A percentile compares a stretch with the other conserved stretches of the same genome.
Evolutionary conservation across 768 basidiomycete species (phyloP).

Genomic region (Leccinum olivaceopallidum): DNA sequence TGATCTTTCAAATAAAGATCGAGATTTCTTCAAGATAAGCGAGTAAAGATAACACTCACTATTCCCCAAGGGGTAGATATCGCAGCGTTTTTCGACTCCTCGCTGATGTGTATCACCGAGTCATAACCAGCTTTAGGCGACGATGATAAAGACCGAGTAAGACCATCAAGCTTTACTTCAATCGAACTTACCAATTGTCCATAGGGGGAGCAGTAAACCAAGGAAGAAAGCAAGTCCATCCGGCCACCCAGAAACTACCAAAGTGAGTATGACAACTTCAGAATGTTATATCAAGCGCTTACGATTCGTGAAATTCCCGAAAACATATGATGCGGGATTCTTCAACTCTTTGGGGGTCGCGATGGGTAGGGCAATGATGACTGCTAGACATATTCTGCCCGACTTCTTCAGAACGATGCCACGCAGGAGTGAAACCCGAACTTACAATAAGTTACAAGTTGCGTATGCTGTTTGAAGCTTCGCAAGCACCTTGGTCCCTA

Average conservation of each 20-base stretch:
- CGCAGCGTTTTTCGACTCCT: slow-evolving; percentile 54
- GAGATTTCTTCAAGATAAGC: neutral
- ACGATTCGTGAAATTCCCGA: slow-evolving; percentile 63
- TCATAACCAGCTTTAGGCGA: slow-evolving; percentile 35
- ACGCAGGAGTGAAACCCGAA: neutral
- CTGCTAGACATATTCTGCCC: slow-evolving; percentile 15
- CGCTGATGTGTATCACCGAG: slow-evolving; percentile 49
- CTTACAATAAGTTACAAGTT: slow-evolving; percentile 39
- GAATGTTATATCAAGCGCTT: slow-evolving; percentile 9
- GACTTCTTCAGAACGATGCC: neutral
- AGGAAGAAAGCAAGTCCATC: slow-evolving; percentile 47
- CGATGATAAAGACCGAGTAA: slow-evolving; percentile 8
- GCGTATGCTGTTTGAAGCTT: slow-evolving; percentile 59
- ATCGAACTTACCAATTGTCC: slow-evolving; percentile 38
- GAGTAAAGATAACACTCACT: slow-evolving; percentile 26
- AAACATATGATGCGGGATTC: slow-evolving; percentile 60
- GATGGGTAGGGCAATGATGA: slow-evolving; percentile 60
- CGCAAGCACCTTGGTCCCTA: slow-evolving; percentile 63
- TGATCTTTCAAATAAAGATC: slow-evolving; percentile 25
- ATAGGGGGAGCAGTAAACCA: slow-evolving; percentile 47
- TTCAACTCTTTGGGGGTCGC: slow-evolving; percentile 58
- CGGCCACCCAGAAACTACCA: slow-evolving; percentile 41
- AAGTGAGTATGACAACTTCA: neutral
- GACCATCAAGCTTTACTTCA: slow-evolving; percentile 38
- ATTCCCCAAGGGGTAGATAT: slow-evolving; percentile 58